Percentiles rank a stretch among this genome's conserved stretches.
Evolutionary conservation across 164 flowering plant genomes (phyloP).

Genomic region (Magnolia sinica): DNA sequence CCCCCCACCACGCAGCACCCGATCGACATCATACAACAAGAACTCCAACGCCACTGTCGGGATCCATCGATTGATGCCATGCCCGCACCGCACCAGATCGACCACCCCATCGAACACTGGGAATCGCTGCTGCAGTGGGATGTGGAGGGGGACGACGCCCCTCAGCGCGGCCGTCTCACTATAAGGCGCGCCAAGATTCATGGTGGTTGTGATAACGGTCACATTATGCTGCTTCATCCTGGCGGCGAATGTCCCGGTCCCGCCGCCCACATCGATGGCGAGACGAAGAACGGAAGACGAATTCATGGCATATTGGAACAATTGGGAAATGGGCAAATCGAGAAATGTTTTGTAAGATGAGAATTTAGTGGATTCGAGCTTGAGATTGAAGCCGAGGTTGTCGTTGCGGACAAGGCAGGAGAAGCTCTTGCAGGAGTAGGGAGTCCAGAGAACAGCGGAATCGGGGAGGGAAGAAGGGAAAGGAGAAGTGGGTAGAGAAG

Average conservation of each 20-base stretch:
- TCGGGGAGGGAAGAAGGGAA: slow-evolving; percentile 52
- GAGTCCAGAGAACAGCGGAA: slow-evolving; percentile 44
- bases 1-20: slow-evolving; percentile 89
- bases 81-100: slow-evolving; percentile 83
- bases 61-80: slow-evolving; percentile 90
- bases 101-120: slow-evolving; percentile 80
- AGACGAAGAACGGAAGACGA: slow-evolving; percentile 46
- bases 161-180: slow-evolving; percentile 73
- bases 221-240: slow-evolving; percentile 64
- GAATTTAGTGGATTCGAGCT: slow-evolving; percentile 40
- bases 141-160: slow-evolving; percentile 77
- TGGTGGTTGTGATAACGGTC: slow-evolving; percentile 78
- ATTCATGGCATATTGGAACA: slow-evolving; percentile 14
- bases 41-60: slow-evolving; percentile 68
- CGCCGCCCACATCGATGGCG: slow-evolving; percentile 83
- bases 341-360: slow-evolving; percentile 39
- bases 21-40: slow-evolving; percentile 74
- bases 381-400: slow-evolving; percentile 49
- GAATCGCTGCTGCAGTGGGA: slow-evolving; percentile 87
- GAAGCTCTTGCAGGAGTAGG: slow-evolving; percentile 54
- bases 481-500: slow-evolving; percentile 38
- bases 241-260: slow-evolving; percentile 83
- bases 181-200: slow-evolving; percentile 73
- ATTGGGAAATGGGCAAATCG: slow-evolving; percentile 33
- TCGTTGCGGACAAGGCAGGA: slow-evolving; percentile 38